phyloP scores from a whole-genome alignment of 2,329 filamentous ascomycete species.

The Botryotinia narcissicola region DNA sequence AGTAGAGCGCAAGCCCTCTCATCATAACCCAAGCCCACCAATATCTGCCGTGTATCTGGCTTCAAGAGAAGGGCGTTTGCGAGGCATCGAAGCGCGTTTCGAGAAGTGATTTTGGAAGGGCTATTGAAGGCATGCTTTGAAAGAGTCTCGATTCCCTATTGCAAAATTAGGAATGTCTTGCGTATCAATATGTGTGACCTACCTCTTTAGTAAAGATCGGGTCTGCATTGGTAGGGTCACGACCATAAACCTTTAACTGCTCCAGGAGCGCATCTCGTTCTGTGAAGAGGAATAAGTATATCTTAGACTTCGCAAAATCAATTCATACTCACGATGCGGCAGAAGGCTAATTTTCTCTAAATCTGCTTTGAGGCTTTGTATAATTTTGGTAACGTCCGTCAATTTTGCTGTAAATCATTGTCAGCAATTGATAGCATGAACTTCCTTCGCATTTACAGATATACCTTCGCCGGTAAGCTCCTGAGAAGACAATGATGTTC shows the following conservation, averaged over 20 bases:
- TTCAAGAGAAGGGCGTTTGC: constrained; percentile 80
- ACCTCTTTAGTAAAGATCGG: constrained; percentile 83
- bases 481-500: constrained; percentile 27
- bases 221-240: constrained; percentile 68
- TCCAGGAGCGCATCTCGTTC: constrained; percentile 62
- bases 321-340: constrained; percentile 53
- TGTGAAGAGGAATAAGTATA: constrained; percentile 39
- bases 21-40: constrained; percentile 68
- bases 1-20: constrained; percentile 67
- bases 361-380: constrained; percentile 62
- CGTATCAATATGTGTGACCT: constrained; percentile 34
- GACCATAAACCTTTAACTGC: constrained; percentile 75
- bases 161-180: constrained; percentile 24
- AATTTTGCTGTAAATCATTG: constrained; percentile 56
- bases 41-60: constrained; percentile 64
- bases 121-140: constrained; percentile 71
- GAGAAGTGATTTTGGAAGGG: constrained; percentile 59
- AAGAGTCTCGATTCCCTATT: constrained; percentile 71
- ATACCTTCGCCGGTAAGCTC: constrained; percentile 32
- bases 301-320: not conserved
- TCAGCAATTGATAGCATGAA: constrained; percentile 22
- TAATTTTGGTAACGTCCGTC: constrained; percentile 62
- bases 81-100: constrained; percentile 76
- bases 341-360: constrained; percentile 57
- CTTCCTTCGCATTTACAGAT: not conserved